Conservation (phyloP, 176 grass and related monocot genomes). For the Juncus inflexus region DNA sequence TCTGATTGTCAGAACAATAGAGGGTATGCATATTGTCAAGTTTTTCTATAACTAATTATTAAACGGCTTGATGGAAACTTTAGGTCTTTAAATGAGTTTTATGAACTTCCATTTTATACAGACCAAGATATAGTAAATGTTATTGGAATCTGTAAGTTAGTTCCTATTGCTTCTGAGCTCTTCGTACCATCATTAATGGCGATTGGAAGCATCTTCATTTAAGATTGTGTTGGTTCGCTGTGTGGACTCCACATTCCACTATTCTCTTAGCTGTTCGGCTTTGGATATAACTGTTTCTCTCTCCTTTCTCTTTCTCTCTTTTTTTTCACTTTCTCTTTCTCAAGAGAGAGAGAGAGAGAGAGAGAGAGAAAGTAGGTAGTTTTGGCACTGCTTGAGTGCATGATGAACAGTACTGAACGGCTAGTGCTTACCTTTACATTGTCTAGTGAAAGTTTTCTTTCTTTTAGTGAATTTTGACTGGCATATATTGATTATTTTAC, state of each 20-base stretch:
- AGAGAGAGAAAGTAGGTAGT: constrained; percentile 6
- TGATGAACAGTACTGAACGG: constrained; percentile 12
- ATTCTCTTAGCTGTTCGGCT: constrained; percentile 24
- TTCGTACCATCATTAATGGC: constrained; percentile 18
- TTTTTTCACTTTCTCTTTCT: too few relatives aligned
- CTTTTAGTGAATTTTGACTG: constrained; percentile 12
- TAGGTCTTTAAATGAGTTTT: too few relatives aligned
- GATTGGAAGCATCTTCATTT: constrained; percentile 30
- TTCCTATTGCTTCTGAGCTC: constrained; percentile 28
- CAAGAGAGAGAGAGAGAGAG: not conserved
- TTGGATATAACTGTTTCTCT: constrained; percentile 28
- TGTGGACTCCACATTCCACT: constrained; percentile 21
- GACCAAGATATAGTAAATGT: not conserved
- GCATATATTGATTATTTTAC: not conserved
- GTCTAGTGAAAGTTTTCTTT: not conserved
- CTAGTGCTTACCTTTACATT: constrained; percentile 19
- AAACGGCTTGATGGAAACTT: too few relatives aligned
- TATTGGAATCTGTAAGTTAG: constrained; percentile 26
- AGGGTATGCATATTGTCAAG: too few relatives aligned
- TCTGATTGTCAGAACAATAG: too few relatives aligned
- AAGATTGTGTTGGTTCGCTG: constrained; percentile 28
- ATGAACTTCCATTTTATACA: too few relatives aligned
- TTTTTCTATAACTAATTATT: too few relatives aligned
- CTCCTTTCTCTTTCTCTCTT: too few relatives aligned
- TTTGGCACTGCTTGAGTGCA: constrained; percentile 26